These are phyloP conservation scores for Hemileia vastatrix DNA, from an alignment of 1,284 basidiomycete genomes.

Conservation along the genomic window DNA sequence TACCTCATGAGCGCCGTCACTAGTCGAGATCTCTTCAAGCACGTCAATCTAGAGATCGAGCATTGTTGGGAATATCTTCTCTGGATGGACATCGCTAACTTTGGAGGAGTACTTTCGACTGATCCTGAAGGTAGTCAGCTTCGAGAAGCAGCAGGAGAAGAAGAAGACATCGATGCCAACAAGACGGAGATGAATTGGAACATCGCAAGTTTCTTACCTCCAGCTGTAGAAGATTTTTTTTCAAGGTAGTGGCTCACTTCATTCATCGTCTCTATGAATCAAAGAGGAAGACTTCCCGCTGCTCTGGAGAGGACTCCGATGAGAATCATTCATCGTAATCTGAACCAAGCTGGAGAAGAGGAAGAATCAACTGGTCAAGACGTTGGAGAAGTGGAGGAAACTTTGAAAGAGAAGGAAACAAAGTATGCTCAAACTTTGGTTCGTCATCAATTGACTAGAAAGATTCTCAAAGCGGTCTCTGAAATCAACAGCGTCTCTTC, in stretches of 20 bases:
- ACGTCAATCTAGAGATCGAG: conserved; percentile 36
- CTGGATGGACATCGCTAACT: conserved; percentile 43
- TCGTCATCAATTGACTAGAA: conserved; percentile 38
- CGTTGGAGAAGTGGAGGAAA: no score
- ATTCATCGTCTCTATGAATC: conserved; percentile 39
- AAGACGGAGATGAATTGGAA: conserved; percentile 42
- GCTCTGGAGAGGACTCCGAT: conserved; percentile 35
- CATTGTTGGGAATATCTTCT: conserved; percentile 43
- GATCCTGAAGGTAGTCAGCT: no score
- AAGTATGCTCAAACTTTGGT: conserved; percentile 24
- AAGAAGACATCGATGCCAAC: not conserved
- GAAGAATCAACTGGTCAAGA: no score
- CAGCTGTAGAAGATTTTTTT: conserved; percentile 36
- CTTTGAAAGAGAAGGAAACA: conserved; percentile 3
- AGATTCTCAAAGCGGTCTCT: conserved; percentile 33
- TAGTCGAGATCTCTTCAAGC: conserved; percentile 39
- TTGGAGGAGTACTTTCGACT: conserved; percentile 38
- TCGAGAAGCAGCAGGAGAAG: not conserved
- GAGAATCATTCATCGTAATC: conserved; percentile 25
- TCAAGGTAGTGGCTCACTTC: conserved; percentile 33
- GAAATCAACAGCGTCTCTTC: conserved; percentile 33
- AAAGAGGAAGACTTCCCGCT: conserved; percentile 30
- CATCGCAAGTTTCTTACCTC: conserved; percentile 39
- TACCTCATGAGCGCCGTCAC: conserved; percentile 40
- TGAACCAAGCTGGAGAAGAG: conserved; percentile 16